Conservation (phyloP, 78 protist species). For the Monosiga brevicollis region DNA sequence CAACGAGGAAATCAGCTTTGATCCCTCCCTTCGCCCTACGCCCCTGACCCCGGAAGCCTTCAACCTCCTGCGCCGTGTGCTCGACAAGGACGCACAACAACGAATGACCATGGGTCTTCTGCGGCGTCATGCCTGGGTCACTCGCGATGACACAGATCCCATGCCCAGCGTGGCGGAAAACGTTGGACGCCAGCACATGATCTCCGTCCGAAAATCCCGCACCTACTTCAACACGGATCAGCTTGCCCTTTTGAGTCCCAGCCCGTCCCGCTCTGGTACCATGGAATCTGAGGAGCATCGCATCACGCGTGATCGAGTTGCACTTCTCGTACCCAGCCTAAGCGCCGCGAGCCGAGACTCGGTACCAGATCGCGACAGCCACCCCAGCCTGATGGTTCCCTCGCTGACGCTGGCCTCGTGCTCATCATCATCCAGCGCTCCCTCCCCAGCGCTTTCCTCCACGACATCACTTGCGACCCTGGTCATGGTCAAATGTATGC, state of each 20-base stretch:
- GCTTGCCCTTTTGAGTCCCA: neutral
- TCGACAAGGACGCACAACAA: neutral
- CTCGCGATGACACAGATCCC: neutral
- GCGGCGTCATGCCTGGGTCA: conserved; percentile 16
- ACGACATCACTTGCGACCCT: too few species aligned
- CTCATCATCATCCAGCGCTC: too few species aligned
- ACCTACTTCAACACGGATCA: neutral
- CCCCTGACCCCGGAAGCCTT: neutral
- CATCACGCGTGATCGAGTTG: too few species aligned
- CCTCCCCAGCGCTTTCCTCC: too few species aligned
- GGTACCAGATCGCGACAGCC: too few species aligned
- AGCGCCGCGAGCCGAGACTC: too few species aligned
- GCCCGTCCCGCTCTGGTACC: neutral
- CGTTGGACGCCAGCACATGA: neutral
- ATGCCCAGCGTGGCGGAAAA: neutral
- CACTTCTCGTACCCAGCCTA: too few species aligned
- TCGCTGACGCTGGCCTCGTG: too few species aligned
- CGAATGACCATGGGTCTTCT: neutral
- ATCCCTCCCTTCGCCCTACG: neutral
- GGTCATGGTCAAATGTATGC: too few species aligned
- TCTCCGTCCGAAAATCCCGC: neutral
- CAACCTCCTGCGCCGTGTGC: conserved; percentile 16
- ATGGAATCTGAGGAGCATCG: neutral
- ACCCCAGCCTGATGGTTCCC: too few species aligned
- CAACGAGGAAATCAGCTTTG: neutral